Percentiles rank a stretch among this genome's conserved stretches.
These are phyloP conservation scores for Isatis tinctoria DNA, from an alignment of 345 rosid genomes.

Conservation along the genomic window DNA sequence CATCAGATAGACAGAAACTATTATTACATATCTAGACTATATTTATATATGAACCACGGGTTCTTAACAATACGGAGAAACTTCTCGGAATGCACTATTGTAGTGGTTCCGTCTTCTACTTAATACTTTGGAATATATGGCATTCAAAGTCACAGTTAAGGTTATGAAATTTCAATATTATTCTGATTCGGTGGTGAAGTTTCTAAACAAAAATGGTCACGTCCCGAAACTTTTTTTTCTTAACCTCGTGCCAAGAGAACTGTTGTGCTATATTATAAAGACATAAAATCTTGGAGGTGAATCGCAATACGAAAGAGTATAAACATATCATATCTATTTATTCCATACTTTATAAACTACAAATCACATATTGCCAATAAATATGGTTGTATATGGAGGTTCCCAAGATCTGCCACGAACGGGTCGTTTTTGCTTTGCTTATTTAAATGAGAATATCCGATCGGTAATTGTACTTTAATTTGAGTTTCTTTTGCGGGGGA, in stretches of 20 bases:
- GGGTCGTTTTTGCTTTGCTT: conserved; percentile 2
- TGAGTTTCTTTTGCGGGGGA: conserved; percentile 23
- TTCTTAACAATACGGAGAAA: background rate
- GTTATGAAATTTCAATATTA: no score
- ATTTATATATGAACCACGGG: background rate
- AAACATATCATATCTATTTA: background rate
- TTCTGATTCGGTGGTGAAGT: no score
- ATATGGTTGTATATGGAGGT: background rate
- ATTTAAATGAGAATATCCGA: conserved; percentile 9
- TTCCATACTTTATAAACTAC: background rate
- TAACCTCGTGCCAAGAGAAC: background rate
- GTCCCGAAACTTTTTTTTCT: background rate
- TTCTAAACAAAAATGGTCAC: background rate
- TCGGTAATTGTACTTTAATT: conserved; percentile 19
- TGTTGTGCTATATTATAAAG: background rate
- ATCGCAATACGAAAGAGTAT: background rate
- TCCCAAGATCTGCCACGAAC: conserved; percentile 22
- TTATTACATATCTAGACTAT: no score
- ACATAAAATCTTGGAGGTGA: background rate
- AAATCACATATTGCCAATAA: background rate
- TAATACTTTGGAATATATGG: background rate
- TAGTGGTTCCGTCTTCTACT: background rate
- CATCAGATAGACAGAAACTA: no score
- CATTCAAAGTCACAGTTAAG: no score
- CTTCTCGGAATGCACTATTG: background rate